These are phyloP conservation scores for Penicillium sp. DNA, from an alignment of 2,329 filamentous ascomycete genomes.

Conservation along the genomic window DNA sequence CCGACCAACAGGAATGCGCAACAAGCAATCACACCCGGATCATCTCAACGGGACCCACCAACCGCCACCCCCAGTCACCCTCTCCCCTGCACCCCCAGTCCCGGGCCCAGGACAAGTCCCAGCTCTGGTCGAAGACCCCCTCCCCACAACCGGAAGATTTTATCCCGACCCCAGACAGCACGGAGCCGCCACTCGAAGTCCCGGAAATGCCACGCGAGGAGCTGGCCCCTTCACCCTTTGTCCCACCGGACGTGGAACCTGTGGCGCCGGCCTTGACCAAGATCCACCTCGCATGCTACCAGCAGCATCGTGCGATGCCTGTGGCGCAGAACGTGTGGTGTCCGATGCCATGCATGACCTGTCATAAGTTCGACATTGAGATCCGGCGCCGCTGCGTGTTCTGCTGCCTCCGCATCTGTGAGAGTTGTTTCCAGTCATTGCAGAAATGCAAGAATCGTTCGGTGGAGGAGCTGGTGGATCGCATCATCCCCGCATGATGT, in stretches of 20 bases:
- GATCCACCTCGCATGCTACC: slow-evolving; percentile 40
- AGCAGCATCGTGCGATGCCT: slow-evolving; percentile 38
- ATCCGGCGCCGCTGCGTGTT: slow-evolving; percentile 41
- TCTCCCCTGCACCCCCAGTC: neutral
- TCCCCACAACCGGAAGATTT: slow-evolving; percentile 30
- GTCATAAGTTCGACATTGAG: slow-evolving; percentile 38
- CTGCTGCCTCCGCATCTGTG: slow-evolving; percentile 42
- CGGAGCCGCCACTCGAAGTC: slow-evolving; percentile 16
- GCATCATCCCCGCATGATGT: neutral
- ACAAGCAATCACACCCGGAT: slow-evolving; percentile 3
- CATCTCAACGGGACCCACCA: slow-evolving; percentile 2
- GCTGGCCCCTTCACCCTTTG: slow-evolving; percentile 16
- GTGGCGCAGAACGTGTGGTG: slow-evolving; percentile 39
- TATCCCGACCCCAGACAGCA: slow-evolving; percentile 32
- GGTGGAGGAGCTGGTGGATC: slow-evolving; percentile 33
- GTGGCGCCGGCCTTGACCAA: slow-evolving; percentile 36
- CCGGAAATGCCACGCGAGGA: slow-evolving; percentile 14
- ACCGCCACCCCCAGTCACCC: neutral
- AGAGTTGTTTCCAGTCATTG: slow-evolving; percentile 33
- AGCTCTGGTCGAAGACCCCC: slow-evolving; percentile 13
- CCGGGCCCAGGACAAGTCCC: neutral
- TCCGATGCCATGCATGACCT: slow-evolving; percentile 44
- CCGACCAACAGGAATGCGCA: slow-evolving; percentile 5
- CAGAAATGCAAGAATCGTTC: slow-evolving; percentile 34
- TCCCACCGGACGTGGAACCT: slow-evolving; percentile 34